Evolutionary conservation across 805 yeast genomes (phyloP), one percentile per base, ranked within the genome.

Genomic region (Kluyveromyces dobzhanskii): DNA sequence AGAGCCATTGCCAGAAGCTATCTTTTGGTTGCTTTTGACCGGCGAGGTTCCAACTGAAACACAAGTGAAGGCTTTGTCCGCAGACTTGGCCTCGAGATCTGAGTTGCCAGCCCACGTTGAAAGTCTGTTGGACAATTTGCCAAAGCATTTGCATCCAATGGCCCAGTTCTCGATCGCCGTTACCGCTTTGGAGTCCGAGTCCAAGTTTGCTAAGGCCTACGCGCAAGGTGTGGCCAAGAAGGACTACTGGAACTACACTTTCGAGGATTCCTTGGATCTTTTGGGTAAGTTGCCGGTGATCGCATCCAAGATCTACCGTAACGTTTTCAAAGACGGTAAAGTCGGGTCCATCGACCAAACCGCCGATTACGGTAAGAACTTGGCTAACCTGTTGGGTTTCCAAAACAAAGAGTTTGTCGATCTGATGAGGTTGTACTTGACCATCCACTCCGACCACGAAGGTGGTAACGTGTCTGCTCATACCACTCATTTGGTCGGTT

Each of bases 401-500:
- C 45, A 80, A 43, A 75, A 78, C 66, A 69, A 70, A 50, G 86
- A 80, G 59, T 83, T 83, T 59, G 73, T 77, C 43, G 88, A 83
- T 62, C 72, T 84, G 54, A 76, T 83, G 78, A 78, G 94, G 68
- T 69, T 84, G 50, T 83, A 83, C 72, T 64, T 82, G 57, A 77
- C 90, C 45, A 78, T 83, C 59, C 94, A 83, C 70, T 75, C 86
- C 40, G 94, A 83, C 62, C 94, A 83, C 69, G 94, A 83, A 70
- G 94, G 88, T 62, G 90, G 90, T 49, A 81, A 81, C 56, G 90
- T 81, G 39, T 78, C 85, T 41, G 85, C 88, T 25, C 90, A 81
- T 67, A 69, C 88, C 47, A 80, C 88, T 47, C 87, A 81, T 62
- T 69, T 82, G 57, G 90, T 84, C 30, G 92, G 92, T 37, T 78